Evolutionary conservation across 2,329 filamentous ascomycete genomes (phyloP).

Genomic region (Elsinoe fawcettii): DNA sequence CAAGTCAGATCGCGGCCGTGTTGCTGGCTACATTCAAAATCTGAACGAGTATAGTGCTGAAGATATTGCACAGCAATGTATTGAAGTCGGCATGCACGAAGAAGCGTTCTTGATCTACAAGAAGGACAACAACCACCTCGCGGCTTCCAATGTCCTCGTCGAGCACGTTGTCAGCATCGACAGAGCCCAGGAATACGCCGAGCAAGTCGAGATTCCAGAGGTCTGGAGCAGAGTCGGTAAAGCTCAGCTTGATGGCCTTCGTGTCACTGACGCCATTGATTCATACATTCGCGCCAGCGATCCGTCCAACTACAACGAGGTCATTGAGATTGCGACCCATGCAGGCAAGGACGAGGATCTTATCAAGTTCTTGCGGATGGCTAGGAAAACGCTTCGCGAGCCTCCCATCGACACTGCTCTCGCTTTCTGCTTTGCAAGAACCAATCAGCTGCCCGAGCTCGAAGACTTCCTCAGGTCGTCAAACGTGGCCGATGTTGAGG

Average conservation of each 20-base stretch:
- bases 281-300: constrained; percentile 96
- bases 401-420: constrained; percentile 87
- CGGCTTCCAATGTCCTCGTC: constrained; percentile 84
- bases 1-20: constrained; percentile 88
- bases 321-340: constrained; percentile 90
- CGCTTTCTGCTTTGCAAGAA: constrained; percentile 86
- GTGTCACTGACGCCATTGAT: constrained; percentile 84
- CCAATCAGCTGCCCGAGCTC: constrained; percentile 83
- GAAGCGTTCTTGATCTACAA: constrained; percentile 99
- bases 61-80: constrained; percentile 87
- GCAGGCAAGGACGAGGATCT: constrained; percentile 97
- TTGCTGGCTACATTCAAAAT: constrained; percentile 94
- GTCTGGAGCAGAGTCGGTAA: constrained; percentile 99
- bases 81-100: constrained; percentile 89
- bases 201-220: constrained; percentile 85
- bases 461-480: constrained; percentile 91
- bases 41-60: constrained; percentile 83
- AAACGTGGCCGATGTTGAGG: constrained; percentile 92
- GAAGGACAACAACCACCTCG: constrained; percentile 84
- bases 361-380: constrained; percentile 94
- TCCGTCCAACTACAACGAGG: constrained; percentile 85
- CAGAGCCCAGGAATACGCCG: constrained; percentile 88
- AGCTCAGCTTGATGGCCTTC: constrained; percentile 91
- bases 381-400: constrained; percentile 91
- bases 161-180: constrained; percentile 98